A percentile compares a stretch with the other conserved stretches of the same genome.
Conservation (phyloP, 257 asterid species). For the Catharanthus roseus region DNA sequence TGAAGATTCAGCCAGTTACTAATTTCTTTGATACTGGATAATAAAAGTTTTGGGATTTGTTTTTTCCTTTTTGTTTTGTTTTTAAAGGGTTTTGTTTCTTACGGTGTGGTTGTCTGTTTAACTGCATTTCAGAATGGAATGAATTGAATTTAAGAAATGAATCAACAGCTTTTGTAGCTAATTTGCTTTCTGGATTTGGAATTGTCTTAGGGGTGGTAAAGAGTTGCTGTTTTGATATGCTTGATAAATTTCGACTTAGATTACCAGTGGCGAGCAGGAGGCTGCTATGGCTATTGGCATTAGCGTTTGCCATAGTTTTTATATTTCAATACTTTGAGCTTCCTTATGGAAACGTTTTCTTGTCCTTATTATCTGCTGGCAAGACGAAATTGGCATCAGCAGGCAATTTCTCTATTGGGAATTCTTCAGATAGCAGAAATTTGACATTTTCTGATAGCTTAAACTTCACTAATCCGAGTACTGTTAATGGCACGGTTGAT, state of each 20-base stretch:
- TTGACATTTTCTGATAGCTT: slow-evolving; percentile 22
- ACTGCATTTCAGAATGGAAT: background rate
- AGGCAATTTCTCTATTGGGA: slow-evolving; percentile 21
- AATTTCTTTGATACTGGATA: background rate
- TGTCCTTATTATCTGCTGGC: slow-evolving; percentile 37
- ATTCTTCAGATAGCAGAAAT: slow-evolving; percentile 23
- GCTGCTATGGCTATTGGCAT: slow-evolving; percentile 49
- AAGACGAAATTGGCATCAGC: slow-evolving; percentile 22
- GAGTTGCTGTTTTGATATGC: slow-evolving; percentile 34
- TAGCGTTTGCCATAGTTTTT: slow-evolving; percentile 46
- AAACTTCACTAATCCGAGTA: slow-evolving; percentile 22
- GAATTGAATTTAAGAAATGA: background rate
- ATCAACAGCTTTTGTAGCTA: background rate
- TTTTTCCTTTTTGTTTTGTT: too few relatives aligned
- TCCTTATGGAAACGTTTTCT: slow-evolving; percentile 41
- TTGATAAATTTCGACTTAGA: slow-evolving; percentile 28
- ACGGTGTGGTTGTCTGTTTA: background rate
- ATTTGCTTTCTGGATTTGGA: slow-evolving; percentile 16
- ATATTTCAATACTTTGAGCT: slow-evolving; percentile 61
- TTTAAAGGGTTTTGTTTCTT: background rate
- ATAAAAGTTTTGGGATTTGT: background rate
- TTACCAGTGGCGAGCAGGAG: slow-evolving; percentile 46
- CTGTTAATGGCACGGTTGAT: slow-evolving; percentile 15
- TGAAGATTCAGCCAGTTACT: background rate
- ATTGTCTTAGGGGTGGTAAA: slow-evolving; percentile 11